Evolutionary conservation across 495 filamentous ascomycete species (phyloP).

Genomic region (Aspergillus leporis): DNA sequence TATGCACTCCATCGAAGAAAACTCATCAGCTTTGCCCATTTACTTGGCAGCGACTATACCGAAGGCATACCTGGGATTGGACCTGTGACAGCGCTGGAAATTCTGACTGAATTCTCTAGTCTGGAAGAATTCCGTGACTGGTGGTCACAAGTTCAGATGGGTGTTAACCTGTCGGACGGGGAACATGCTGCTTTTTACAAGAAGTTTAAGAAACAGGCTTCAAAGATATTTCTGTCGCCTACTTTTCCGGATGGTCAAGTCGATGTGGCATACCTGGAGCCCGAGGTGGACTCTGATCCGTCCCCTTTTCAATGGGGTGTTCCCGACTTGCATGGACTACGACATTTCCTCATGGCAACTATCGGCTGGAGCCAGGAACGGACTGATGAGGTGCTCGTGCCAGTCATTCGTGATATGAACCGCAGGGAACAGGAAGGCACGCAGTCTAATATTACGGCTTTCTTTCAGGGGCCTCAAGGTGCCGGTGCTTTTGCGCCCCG

Average conservation of each 20-base stretch:
- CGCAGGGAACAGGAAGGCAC: constrained; percentile 81
- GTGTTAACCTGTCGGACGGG: constrained; percentile 36
- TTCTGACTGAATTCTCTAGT: constrained; percentile 80
- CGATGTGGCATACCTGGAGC: constrained; percentile 77
- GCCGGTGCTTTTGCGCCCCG: constrained; percentile 78
- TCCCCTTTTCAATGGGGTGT: constrained; percentile 92
- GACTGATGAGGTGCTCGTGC: constrained; percentile 92
- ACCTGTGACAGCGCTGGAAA: constrained; percentile 89
- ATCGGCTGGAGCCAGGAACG: constrained; percentile 89
- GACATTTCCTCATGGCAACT: constrained; percentile 87
- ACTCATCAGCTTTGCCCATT: constrained; percentile 83
- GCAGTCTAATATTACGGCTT: constrained; percentile 93
- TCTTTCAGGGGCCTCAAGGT: constrained; percentile 66
- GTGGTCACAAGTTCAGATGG: constrained; percentile 78
- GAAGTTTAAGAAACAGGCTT: constrained; percentile 77
- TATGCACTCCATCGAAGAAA: constrained; percentile 78
- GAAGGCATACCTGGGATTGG: constrained; percentile 88
- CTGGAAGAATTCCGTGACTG: constrained; percentile 77
- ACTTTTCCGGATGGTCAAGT: constrained; percentile 76
- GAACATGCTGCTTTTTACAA: constrained; percentile 65
- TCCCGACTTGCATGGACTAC: constrained; percentile 82
- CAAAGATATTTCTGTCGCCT: constrained; percentile 81
- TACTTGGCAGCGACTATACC: constrained; percentile 92
- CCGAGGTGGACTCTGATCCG: constrained; percentile 77
- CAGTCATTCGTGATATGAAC: constrained; percentile 95